Percentiles rank a stretch among this genome's conserved stretches.
These are phyloP conservation scores for Leccinum subgranulosum DNA, from an alignment of 768 basidiomycete genomes.

Conservation along the genomic window DNA sequence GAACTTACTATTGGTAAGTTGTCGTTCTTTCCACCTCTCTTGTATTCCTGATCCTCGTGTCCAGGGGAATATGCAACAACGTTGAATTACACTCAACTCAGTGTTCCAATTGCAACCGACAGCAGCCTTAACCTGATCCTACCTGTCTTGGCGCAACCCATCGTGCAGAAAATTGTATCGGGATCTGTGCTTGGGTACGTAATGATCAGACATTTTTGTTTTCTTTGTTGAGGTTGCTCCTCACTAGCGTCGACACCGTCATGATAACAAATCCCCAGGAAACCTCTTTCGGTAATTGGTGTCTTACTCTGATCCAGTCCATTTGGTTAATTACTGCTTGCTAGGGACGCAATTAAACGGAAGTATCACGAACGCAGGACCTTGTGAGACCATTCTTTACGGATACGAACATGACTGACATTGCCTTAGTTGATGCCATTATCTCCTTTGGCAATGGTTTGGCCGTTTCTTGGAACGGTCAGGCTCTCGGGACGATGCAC, in stretches of 20 bases:
- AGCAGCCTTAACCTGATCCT: constrained; percentile 59
- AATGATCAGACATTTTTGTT: neutral
- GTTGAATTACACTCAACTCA: constrained; percentile 55
- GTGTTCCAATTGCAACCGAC: constrained; percentile 60
- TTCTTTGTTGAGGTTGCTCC: neutral
- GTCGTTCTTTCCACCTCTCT: neutral
- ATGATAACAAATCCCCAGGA: constrained; percentile 58
- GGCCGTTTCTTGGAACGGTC: constrained; percentile 56
- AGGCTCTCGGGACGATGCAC: constrained; percentile 54
- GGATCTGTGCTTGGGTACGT: constrained; percentile 51
- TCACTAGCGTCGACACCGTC: constrained; percentile 51
- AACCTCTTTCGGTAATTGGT: constrained; percentile 49
- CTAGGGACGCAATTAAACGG: constrained; percentile 54
- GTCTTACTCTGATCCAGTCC: neutral
- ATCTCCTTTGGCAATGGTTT: constrained; percentile 66
- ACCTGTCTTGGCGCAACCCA: constrained; percentile 67
- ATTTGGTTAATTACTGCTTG: constrained; percentile 1
- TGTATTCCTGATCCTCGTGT: constrained; percentile 3
- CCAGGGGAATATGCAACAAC: constrained; percentile 62
- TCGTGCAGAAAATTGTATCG: constrained; percentile 69
- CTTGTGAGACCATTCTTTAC: constrained; percentile 47
- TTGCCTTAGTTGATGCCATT: constrained; percentile 54
- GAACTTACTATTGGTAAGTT: constrained; percentile 54
- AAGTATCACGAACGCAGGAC: constrained; percentile 65
- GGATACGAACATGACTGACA: neutral